A percentile compares a stretch with the other conserved stretches of the same genome.
Conservation (phyloP, 169 alveolate species). For the Theileria equi region DNA sequence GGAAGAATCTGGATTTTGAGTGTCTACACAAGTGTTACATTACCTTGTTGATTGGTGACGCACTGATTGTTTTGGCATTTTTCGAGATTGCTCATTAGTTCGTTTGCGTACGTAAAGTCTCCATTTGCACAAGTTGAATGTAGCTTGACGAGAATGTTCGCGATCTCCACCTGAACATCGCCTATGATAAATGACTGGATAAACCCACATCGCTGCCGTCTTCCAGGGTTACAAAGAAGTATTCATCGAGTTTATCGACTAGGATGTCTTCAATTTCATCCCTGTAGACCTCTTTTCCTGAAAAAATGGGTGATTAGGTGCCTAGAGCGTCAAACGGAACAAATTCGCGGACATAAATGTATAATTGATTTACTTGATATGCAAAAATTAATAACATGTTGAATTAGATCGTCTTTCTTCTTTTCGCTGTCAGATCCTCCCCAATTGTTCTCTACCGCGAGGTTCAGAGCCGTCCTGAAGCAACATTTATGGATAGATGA, state of each 20-base stretch:
- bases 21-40: no score
- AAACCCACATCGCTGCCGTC: slow-evolving; percentile 63
- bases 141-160: slow-evolving; percentile 29
- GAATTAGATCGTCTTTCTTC: slow-evolving; percentile 25
- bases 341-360: not conserved
- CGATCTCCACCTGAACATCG: slow-evolving; percentile 45
- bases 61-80: slow-evolving; percentile 17
- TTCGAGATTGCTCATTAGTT: slow-evolving; percentile 28
- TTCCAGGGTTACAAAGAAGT: slow-evolving; percentile 45
- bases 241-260: slow-evolving; percentile 32
- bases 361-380: slow-evolving; percentile 18
- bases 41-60: not conserved
- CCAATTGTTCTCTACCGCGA: slow-evolving; percentile 63
- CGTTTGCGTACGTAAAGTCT: slow-evolving; percentile 40
- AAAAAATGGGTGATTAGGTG: not conserved
- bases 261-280: slow-evolving; percentile 58
- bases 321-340: not conserved
- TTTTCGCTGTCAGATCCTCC: slow-evolving; percentile 38
- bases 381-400: slow-evolving; percentile 43
- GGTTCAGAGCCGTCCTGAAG: slow-evolving; percentile 65
- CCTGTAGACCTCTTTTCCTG: slow-evolving; percentile 36
- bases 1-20: slow-evolving; percentile 18
- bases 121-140: slow-evolving; percentile 37
- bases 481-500: not conserved
- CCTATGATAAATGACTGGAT: not conserved